These are phyloP conservation scores for Glycyrrhiza uralensis DNA, from an alignment of 306 rosid genomes.

Conservation along the genomic window DNA sequence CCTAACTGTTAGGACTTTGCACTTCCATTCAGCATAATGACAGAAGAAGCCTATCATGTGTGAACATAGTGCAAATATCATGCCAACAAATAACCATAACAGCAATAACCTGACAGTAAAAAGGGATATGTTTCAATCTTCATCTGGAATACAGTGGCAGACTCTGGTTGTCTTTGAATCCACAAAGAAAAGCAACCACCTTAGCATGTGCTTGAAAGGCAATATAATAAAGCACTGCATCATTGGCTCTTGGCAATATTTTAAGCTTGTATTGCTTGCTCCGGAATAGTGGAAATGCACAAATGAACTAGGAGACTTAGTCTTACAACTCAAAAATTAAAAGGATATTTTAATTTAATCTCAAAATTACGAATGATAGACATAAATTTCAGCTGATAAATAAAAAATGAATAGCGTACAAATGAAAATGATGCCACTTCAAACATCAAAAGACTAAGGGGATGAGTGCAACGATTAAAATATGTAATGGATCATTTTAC, in stretches of 20 bases:
- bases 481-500: background rate
- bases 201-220: conserved; percentile 13
- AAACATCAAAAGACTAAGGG: conserved; percentile 3
- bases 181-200: conserved; percentile 8
- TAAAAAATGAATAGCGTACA: conserved; percentile 1
- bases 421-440: background rate
- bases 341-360: background rate
- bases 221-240: background rate
- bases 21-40: background rate
- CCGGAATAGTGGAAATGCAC: conserved; percentile 6
- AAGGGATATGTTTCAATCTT: conserved; percentile 15
- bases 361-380: conserved; percentile 1
- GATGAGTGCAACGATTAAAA: background rate
- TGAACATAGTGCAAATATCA: background rate
- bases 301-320: background rate
- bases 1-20: background rate
- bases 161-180: conserved; percentile 17
- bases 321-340: background rate
- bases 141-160: background rate
- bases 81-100: conserved; percentile 1
- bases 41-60: background rate
- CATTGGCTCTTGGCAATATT: conserved; percentile 18
- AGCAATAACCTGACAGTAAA: background rate
- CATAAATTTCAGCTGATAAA: conserved; percentile 11
- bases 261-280: background rate